Percentiles rank a stretch among this genome's conserved stretches.
Conservation (phyloP, 164 flowering plant genomes). For the Umbilicus rupestris region DNA sequence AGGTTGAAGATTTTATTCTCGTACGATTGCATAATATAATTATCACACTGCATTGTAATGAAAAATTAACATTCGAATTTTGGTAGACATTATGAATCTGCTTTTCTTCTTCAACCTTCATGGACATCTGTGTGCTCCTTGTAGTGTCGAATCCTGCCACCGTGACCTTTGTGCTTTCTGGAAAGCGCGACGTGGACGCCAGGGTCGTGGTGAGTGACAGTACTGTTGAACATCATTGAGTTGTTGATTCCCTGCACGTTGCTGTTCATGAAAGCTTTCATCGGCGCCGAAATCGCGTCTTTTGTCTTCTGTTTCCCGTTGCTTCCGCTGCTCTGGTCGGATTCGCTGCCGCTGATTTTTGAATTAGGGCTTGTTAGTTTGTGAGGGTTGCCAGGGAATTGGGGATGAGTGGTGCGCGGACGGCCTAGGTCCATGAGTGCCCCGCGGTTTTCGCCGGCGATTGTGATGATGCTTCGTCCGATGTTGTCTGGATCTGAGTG, state of each 20-base stretch:
- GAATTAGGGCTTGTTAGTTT: constrained; percentile 9
- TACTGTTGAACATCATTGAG: constrained; percentile 28
- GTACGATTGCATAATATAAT: too few species aligned
- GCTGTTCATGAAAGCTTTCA: constrained; percentile 38
- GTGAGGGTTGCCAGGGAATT: constrained; percentile 13
- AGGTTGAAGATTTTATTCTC: too few species aligned
- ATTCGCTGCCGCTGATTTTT: constrained; percentile 8
- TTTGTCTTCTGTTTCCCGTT: constrained; percentile 14
- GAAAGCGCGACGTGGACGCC: constrained; percentile 45
- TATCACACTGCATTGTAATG: too few species aligned
- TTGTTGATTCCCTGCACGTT: constrained; percentile 61
- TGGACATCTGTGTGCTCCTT: constrained; percentile 17
- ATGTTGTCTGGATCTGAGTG: constrained; percentile 20
- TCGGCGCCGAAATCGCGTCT: constrained; percentile 8
- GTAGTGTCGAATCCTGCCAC: constrained; percentile 5
- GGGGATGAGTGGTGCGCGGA: constrained; percentile 8
- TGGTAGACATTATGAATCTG: too few species aligned
- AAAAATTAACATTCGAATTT: too few species aligned
- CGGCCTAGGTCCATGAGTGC: constrained; percentile 62
- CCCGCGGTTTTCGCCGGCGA: constrained; percentile 81
- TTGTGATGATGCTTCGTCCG: constrained; percentile 41
- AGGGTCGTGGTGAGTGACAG: constrained; percentile 34
- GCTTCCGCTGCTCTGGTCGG: constrained; percentile 15
- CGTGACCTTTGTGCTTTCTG: constrained; percentile 22
- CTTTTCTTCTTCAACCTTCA: constrained; percentile 4